phyloP scores from a whole-genome alignment of 768 basidiomycete genomes.

The Panaeolus papilionaceus region DNA sequence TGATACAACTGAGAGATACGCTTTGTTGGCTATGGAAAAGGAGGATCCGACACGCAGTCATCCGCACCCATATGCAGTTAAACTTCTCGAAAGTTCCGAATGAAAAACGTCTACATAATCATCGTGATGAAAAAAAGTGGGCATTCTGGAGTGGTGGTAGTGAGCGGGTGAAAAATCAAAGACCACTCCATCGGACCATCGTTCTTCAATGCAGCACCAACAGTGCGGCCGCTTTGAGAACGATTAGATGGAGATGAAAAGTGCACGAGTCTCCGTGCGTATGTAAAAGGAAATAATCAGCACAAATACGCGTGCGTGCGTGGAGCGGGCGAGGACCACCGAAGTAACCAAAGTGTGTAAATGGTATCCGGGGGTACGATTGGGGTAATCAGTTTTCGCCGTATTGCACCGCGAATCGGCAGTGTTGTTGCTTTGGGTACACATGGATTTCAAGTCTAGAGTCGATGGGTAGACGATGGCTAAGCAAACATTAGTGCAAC shows the following conservation, averaged over 20 bases:
- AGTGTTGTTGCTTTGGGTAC: not conserved
- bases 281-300: not conserved
- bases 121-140: not conserved
- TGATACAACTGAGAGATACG: not conserved
- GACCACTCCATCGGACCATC: not conserved
- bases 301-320: not conserved
- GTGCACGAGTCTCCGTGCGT: not conserved
- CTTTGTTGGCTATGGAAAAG: not conserved
- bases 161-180: not conserved
- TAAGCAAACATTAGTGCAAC: not conserved
- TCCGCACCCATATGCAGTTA: not conserved
- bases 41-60: not conserved
- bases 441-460: slow-evolving; percentile 3
- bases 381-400: slow-evolving; percentile 6
- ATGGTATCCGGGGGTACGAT: slow-evolving; percentile 2
- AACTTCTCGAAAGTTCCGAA: not conserved
- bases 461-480: not conserved
- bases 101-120: not conserved
- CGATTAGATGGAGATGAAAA: not conserved
- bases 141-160: not conserved
- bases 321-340: not conserved
- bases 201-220: not conserved
- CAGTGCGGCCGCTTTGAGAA: not conserved
- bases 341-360: not conserved
- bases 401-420: not conserved